Conservation (phyloP, 495 filamentous ascomycete species). For the Penicillium riverlandense region DNA sequence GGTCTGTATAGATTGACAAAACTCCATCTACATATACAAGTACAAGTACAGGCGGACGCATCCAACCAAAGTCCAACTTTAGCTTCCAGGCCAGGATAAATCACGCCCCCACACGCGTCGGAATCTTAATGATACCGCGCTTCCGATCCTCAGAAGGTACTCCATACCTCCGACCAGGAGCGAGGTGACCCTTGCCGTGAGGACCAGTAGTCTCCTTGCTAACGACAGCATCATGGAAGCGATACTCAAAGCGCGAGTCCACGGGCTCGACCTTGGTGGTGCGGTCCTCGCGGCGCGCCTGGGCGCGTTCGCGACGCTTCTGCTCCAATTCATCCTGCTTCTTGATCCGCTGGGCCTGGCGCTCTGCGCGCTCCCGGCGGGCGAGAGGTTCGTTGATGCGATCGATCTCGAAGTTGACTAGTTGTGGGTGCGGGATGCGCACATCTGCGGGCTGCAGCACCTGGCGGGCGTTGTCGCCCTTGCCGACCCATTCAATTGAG, state of each 20-base stretch:
- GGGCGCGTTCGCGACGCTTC: conserved; percentile 25
- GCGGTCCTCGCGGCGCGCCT: conserved; percentile 32
- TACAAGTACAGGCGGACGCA: conserved; percentile 14
- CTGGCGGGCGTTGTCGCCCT: conserved; percentile 30
- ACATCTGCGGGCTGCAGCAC: conserved; percentile 75
- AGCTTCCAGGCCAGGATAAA: neutral
- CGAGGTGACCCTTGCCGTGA: conserved; percentile 50
- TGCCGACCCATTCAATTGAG: conserved; percentile 36
- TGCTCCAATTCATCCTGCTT: conserved; percentile 31
- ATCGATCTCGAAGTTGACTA: conserved; percentile 54
- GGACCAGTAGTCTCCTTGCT: conserved; percentile 51
- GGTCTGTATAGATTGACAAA: conserved; percentile 23
- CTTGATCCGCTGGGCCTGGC: conserved; percentile 37
- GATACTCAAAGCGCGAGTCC: conserved; percentile 70
- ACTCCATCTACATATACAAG: conserved; percentile 17
- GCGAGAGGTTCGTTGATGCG: conserved; percentile 4
- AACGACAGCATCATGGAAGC: conserved; percentile 57
- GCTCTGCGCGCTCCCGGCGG: conserved; percentile 6
- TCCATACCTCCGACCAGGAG: conserved; percentile 61
- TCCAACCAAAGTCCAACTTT: neutral
- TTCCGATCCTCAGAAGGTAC: conserved; percentile 63
- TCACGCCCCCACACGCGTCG: conserved; percentile 50
- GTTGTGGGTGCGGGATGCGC: conserved; percentile 82
- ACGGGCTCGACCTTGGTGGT: conserved; percentile 37
- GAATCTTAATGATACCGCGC: conserved; percentile 68